Evolutionary conservation across 768 basidiomycete genomes (phyloP), one percentile per base, ranked within the genome.

Genomic region (Dacryopinax primogenitus): DNA sequence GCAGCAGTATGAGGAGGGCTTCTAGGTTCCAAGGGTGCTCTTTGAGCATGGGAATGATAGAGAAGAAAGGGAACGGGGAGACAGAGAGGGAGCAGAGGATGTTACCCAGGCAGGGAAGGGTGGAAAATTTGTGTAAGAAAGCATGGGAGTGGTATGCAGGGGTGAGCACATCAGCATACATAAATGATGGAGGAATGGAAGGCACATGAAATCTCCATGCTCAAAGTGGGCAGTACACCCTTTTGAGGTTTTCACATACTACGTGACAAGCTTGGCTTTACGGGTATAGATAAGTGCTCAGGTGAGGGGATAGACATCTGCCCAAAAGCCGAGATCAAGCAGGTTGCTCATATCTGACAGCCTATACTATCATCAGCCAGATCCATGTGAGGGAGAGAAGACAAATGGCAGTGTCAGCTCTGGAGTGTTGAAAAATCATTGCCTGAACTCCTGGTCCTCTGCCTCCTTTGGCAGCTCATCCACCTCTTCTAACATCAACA

Each of bases 221-320:
- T 83, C 1, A 84, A 79, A 16, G 90, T 82, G 94, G 78, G 2
- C 84, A 81, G 70, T 93, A 96, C 0, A 91, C 82, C 0, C 90
- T 93, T 74, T 89, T 87, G 45, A 97, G 74, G 47, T 86, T 83
- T 1, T 75, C 77, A 70, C 92, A 89, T 33, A 98, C 84, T 18
- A 85, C 82, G 67, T 97, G 45, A 96, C 86, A 30, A 98, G 78
- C 69, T 91, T 91, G 4, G 92, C 95, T 71, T 90, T 83, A 63
- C 90, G 82, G 75, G 93, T 92, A 66, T 90, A 86, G 33, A 97
- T 88, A 33, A 99, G 80, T 83, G 92, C 92, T 18, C 91, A 84
- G 11, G 95, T 94, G 21, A 89, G 84, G 0, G 92, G 90, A 71
- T 88, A 90, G 0, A 95, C 81, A 69, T 95, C 90, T 0, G 82